Percentiles rank a stretch among this genome's conserved stretches.
phyloP scores from a whole-genome alignment of 352 stramenopile species.

The Phytopythium kandeliae region DNA sequence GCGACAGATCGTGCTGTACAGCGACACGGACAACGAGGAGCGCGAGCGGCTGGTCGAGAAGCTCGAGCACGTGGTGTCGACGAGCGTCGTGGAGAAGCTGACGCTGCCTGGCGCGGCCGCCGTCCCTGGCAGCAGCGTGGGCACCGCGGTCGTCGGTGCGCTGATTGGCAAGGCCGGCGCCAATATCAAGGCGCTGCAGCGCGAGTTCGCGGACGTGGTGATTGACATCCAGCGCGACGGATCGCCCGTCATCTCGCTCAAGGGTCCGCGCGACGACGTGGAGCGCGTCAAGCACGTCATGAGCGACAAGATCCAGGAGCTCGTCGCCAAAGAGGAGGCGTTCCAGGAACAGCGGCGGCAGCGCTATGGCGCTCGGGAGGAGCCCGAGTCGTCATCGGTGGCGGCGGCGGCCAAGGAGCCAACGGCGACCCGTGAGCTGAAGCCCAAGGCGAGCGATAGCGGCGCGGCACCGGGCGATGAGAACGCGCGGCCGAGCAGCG shows the following conservation, averaged over 20 bases:
- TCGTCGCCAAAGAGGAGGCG: slow-evolving; percentile 42
- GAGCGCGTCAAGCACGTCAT: slow-evolving; percentile 49
- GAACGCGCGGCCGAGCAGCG: slow-evolving; percentile 20
- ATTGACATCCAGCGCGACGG: slow-evolving; percentile 56
- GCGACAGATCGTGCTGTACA: slow-evolving; percentile 51
- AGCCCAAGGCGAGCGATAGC: slow-evolving; percentile 16
- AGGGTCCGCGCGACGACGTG: slow-evolving; percentile 45
- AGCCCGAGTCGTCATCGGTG: no score
- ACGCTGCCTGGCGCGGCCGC: slow-evolving; percentile 17
- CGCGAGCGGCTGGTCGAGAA: slow-evolving; percentile 58
- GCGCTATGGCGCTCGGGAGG: slow-evolving; percentile 19
- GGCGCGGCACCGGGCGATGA: slow-evolving; percentile 17
- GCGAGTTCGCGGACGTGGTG: slow-evolving; percentile 47
- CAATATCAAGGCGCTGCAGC: slow-evolving; percentile 68
- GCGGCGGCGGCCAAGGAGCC: slow-evolving; percentile 28
- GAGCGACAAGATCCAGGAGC: slow-evolving; percentile 66
- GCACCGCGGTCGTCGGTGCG: slow-evolving; percentile 51
- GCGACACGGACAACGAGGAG: slow-evolving; percentile 36
- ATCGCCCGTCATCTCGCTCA: slow-evolving; percentile 45
- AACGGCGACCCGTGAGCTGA: slow-evolving; percentile 10
- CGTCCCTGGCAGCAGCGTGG: slow-evolving; percentile 12
- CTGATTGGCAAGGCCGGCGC: slow-evolving; percentile 77
- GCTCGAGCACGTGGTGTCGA: slow-evolving; percentile 51
- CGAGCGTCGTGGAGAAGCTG: slow-evolving; percentile 44
- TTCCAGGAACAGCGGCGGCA: slow-evolving; percentile 29